Conservation (phyloP, 768 basidiomycete genomes). For the Hericium coralloides region DNA sequence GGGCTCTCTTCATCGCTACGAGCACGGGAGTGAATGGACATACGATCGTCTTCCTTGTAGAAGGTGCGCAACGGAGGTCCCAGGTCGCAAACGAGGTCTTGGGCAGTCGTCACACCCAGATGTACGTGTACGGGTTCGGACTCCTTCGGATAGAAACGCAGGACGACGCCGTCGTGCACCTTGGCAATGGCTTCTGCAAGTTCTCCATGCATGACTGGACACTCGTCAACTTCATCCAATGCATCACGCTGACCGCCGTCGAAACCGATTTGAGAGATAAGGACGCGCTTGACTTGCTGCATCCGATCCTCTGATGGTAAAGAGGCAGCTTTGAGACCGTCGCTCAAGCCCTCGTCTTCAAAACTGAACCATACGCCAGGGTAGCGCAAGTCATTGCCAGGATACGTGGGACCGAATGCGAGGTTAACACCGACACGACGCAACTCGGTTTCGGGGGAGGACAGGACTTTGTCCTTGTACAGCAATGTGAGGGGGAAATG, state of each 20-base stretch:
- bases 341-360: conserved; percentile 54
- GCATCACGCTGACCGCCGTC: conserved; percentile 52
- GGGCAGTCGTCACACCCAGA: conserved; percentile 70
- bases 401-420: conserved; percentile 79
- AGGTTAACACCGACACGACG: conserved; percentile 57
- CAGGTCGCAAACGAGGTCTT: conserved; percentile 72
- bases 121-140: conserved; percentile 46
- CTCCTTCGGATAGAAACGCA: conserved; percentile 56
- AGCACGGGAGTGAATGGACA: conserved; percentile 67
- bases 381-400: conserved; percentile 67
- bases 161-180: conserved; percentile 61
- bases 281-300: conserved; percentile 70
- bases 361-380: conserved; percentile 83
- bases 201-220: conserved; percentile 63
- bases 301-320: conserved; percentile 38
- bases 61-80: conserved; percentile 70
- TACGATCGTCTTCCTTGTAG: conserved; percentile 85
- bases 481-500: conserved; percentile 59
- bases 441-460: conserved; percentile 51
- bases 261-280: conserved; percentile 60
- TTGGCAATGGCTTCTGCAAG: conserved; percentile 59
- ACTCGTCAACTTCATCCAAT: conserved; percentile 64
- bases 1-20: conserved; percentile 34
- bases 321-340: conserved; percentile 22
- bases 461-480: conserved; percentile 58